Evolutionary conservation across 441 rosid species (phyloP), one percentile per base, ranked within the genome.

Genomic region (Croton laevigatus): DNA sequence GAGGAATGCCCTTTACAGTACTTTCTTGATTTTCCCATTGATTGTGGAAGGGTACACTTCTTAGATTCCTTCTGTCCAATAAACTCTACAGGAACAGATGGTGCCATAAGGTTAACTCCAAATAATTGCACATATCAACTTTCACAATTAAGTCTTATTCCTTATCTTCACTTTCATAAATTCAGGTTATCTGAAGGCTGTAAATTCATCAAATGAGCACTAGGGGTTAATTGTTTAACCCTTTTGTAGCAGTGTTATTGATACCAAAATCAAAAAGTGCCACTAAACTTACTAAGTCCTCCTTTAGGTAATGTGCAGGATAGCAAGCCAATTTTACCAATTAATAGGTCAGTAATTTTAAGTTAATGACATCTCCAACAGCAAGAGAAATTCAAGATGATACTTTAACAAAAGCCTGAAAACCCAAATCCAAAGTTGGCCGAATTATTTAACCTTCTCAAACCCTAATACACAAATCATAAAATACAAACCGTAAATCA

Each of bases 1-100:
- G 90, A 82, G 48, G 87, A 79, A 53, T 69, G 86, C 71, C 91
- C 91, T 84, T 88, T 88, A 6, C 88, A 82, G 77, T 79, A 82
- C 76, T 89, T 86, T 72, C 86, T 75, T 6, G 93, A 88, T 81
- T 91, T 91, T 66, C 91, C 91, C 94, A 88, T 90, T 62, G 59
- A 60, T 77, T 75, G 85, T 2, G 85, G 66, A 51, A 76, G 73
- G 59, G 76, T 79, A 79, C 74, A 69, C 79, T 80, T 82, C 42
- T 48, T 76, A 0, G 79, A 81, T 75, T 77, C 86, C 76, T 81
- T 85, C 83, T 76, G 83, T 62, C 93, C 87, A 60, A 65, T 53
- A 69, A 79, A 88, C 62, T 83, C 91, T 88, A 90, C 73, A 38
- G 88, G 91, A 77, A 85, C 73, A 80, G 82, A 76, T 19, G 90